Percentiles rank a stretch among this genome's conserved stretches.
phyloP scores from a whole-genome alignment of 345 rosid species.

The Dipteronia dyeriana region DNA sequence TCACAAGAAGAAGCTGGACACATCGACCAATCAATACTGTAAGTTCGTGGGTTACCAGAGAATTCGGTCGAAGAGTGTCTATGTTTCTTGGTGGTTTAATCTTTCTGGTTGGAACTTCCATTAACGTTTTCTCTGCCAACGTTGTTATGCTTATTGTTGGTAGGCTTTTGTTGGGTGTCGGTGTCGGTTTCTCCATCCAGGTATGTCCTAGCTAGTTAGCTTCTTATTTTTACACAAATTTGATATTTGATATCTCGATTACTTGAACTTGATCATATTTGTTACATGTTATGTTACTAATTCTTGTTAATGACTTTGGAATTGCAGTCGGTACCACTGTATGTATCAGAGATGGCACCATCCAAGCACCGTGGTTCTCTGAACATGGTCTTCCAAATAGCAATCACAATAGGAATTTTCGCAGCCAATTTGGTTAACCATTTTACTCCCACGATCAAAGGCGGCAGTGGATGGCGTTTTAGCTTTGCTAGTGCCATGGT shows the following conservation, averaged over 20 bases:
- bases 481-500: constrained; percentile 36
- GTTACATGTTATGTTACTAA: no score
- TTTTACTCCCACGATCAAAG: constrained; percentile 23
- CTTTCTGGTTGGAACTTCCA: constrained; percentile 46
- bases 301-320: not conserved
- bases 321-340: constrained; percentile 49
- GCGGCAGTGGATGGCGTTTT: constrained; percentile 39
- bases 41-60: constrained; percentile 46
- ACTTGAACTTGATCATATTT: no score
- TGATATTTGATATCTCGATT: not conserved
- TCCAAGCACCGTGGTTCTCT: constrained; percentile 49
- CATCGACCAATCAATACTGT: constrained; percentile 43
- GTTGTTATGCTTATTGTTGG: constrained; percentile 56
- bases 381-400: constrained; percentile 44
- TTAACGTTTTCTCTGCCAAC: constrained; percentile 42
- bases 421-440: constrained; percentile 52
- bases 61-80: constrained; percentile 41
- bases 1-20: constrained; percentile 23
- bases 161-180: constrained; percentile 47
- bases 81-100: constrained; percentile 45
- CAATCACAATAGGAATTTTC: constrained; percentile 49
- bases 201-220: constrained; percentile 10
- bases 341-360: constrained; percentile 63
- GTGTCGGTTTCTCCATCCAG: constrained; percentile 59
- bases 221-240: no score